These are phyloP conservation scores for Aspergillus piperis DNA, from an alignment of 2,329 filamentous ascomycete species.

Conservation along the genomic window DNA sequence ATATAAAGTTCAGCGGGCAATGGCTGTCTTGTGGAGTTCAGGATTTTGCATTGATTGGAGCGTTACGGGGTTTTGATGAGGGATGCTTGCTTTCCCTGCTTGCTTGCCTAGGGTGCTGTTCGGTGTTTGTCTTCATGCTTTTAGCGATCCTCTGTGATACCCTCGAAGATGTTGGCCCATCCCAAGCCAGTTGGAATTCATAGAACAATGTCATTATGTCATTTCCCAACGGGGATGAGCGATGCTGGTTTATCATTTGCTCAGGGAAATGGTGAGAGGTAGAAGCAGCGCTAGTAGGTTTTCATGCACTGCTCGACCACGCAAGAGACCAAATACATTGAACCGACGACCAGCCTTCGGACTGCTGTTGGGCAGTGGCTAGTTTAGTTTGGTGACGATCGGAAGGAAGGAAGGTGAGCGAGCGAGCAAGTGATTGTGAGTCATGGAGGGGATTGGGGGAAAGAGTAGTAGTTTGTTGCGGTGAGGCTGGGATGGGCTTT, in stretches of 20 bases:
- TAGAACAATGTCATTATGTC: background rate
- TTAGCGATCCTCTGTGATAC: conserved; percentile 14
- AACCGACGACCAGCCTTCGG: background rate
- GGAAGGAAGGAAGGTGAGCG: background rate
- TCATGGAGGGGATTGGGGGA: conserved; percentile 1
- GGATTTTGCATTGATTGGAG: conserved; percentile 4
- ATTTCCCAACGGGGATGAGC: no score
- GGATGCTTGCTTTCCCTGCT: background rate
- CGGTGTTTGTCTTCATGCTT: background rate
- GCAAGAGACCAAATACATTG: background rate
- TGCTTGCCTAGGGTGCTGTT: background rate
- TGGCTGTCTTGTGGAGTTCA: background rate
- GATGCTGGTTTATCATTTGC: no score
- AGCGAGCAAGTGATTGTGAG: background rate
- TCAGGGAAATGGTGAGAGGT: no score
- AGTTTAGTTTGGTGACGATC: background rate
- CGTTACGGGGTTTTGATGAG: conserved; percentile 1
- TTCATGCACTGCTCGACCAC: background rate
- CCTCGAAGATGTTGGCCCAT: conserved; percentile 6
- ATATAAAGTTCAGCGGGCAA: conserved; percentile 16
- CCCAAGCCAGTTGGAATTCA: background rate
- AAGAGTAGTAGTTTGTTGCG: background rate
- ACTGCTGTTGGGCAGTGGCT: background rate
- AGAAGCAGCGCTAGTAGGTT: background rate
- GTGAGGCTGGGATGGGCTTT: conserved; percentile 1